phyloP scores from a whole-genome alignment of 2,329 filamentous ascomycete genomes.

The Chaetomiaceae sp. region DNA sequence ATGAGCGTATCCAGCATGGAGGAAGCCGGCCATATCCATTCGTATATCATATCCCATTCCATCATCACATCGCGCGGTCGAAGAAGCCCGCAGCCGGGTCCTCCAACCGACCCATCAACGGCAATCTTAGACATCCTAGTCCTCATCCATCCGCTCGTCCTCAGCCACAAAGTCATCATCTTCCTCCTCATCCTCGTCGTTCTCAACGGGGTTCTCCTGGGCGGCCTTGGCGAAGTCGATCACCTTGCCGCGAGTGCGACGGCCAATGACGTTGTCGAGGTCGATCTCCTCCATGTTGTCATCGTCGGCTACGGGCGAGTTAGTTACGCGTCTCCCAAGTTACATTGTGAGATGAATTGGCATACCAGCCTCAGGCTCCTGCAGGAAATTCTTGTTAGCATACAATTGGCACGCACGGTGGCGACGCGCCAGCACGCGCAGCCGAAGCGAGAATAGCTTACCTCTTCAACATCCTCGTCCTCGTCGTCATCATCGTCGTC shows the following conservation, averaged over 20 bases:
- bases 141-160: slow-evolving; percentile 67
- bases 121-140: slow-evolving; percentile 22
- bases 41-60: slow-evolving; percentile 13
- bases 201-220: slow-evolving; percentile 65
- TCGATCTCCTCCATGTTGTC: slow-evolving; percentile 90
- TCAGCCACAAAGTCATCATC: slow-evolving; percentile 59
- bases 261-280: slow-evolving; percentile 78
- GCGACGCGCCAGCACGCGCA: neutral
- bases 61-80: slow-evolving; percentile 11
- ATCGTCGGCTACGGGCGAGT: slow-evolving; percentile 55
- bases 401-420: neutral
- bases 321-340: slow-evolving; percentile 18
- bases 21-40: slow-evolving; percentile 3
- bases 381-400: slow-evolving; percentile 20
- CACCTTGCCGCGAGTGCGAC: slow-evolving; percentile 82
- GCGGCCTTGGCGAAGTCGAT: slow-evolving; percentile 94
- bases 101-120: neutral
- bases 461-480: slow-evolving; percentile 38
- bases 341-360: neutral
- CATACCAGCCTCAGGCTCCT: slow-evolving; percentile 31
- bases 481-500: slow-evolving; percentile 68
- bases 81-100: too few relatives aligned
- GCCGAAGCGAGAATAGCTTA: slow-evolving; percentile 16
- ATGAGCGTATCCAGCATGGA: neutral
- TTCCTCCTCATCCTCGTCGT: slow-evolving; percentile 74